Conservation (phyloP, 257 asterid species). For the Solanum chilense region DNA sequence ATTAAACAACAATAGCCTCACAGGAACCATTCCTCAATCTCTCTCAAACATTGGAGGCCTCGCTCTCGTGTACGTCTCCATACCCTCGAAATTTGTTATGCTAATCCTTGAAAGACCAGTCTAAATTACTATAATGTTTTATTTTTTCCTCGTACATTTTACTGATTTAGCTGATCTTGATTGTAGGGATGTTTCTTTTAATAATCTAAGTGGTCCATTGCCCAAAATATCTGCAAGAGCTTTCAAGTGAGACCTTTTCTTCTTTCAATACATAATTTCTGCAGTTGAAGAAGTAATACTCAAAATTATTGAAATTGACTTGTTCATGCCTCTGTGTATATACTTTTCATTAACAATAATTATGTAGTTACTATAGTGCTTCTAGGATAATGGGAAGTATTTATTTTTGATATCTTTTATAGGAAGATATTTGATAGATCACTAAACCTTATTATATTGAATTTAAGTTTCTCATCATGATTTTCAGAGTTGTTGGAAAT, state of each 20-base stretch:
- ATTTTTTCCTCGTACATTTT: neutral
- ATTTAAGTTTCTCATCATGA: conserved; percentile 1
- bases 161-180: neutral
- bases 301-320: neutral
- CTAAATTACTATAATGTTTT: neutral
- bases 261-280: neutral
- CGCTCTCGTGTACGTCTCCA: conserved; percentile 54
- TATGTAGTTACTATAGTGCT: neutral
- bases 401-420: neutral
- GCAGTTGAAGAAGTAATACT: neutral
- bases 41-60: conserved; percentile 61
- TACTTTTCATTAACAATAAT: neutral
- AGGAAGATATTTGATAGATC: neutral
- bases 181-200: conserved; percentile 75
- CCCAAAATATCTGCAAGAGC: conserved; percentile 32
- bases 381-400: neutral
- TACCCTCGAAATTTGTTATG: neutral
- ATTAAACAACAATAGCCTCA: conserved; percentile 87
- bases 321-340: neutral
- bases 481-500: conserved; percentile 69
- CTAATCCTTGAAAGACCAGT: neutral
- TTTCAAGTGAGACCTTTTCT: conserved; percentile 56
- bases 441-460: neutral
- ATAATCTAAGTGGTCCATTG: conserved; percentile 30
- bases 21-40: neutral